phyloP scores from a whole-genome alignment of 2,329 filamentous ascomycete species.

The Phoma sp. region DNA sequence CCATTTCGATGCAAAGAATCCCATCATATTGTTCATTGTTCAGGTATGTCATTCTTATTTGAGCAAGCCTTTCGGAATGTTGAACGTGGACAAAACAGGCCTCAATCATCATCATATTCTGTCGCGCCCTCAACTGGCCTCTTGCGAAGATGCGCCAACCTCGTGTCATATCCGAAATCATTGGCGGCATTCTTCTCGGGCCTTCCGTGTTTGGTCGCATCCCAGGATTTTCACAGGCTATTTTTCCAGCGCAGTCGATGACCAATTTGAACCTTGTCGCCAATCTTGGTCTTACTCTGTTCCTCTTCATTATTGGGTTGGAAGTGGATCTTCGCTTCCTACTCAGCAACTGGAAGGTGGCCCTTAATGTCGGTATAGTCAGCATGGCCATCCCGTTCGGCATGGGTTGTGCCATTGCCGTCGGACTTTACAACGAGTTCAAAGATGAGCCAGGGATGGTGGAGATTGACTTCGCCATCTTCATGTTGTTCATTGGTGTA shows the following conservation, averaged over 20 bases:
- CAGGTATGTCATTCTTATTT: conserved; percentile 58
- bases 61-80: not conserved
- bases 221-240: conserved; percentile 74
- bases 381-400: conserved; percentile 86
- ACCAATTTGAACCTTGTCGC: conserved; percentile 78
- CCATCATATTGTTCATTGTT: conserved; percentile 78
- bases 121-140: conserved; percentile 76
- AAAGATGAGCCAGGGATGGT: conserved; percentile 61
- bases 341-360: conserved; percentile 79
- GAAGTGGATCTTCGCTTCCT: conserved; percentile 85
- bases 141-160: conserved; percentile 79
- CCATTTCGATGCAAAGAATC: conserved; percentile 71
- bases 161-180: conserved; percentile 82
- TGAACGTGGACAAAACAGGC: conserved; percentile 55
- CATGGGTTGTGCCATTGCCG: conserved; percentile 79
- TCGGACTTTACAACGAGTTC: conserved; percentile 80
- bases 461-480: conserved; percentile 67
- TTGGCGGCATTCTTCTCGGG: conserved; percentile 83
- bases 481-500: conserved; percentile 84
- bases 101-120: conserved; percentile 76
- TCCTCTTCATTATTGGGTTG: conserved; percentile 85
- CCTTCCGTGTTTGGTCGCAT: conserved; percentile 89
- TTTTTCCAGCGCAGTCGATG: conserved; percentile 79
- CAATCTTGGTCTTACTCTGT: conserved; percentile 82
- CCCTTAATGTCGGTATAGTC: conserved; percentile 75